A percentile compares a stretch with the other conserved stretches of the same genome.
Conservation (phyloP, 495 filamentous ascomycete genomes). For the Penicillium maclennaniae region DNA sequence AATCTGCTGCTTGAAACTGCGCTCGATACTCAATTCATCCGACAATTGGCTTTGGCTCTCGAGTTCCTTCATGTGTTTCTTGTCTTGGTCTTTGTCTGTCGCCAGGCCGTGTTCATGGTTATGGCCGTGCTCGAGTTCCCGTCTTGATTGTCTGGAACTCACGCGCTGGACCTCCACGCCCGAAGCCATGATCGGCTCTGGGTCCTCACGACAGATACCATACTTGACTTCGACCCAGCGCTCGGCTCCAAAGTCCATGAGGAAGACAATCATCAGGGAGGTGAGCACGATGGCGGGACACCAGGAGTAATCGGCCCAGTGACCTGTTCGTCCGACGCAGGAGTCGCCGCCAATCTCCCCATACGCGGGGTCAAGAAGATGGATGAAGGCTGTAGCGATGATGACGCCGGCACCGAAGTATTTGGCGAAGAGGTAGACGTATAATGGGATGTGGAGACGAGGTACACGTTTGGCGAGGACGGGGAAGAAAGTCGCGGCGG, state of each 20-base stretch:
- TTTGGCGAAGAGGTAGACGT: slow-evolving; percentile 68
- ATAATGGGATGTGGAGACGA: slow-evolving; percentile 56
- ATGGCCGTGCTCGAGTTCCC: neutral
- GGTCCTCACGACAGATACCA: slow-evolving; percentile 36
- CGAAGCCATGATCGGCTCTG: slow-evolving; percentile 23
- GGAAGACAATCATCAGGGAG: slow-evolving; percentile 35
- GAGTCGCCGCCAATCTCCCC: slow-evolving; percentile 46
- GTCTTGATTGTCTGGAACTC: neutral
- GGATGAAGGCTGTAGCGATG: slow-evolving; percentile 65
- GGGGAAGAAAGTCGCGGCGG: slow-evolving; percentile 56
- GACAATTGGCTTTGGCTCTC: slow-evolving; percentile 7
- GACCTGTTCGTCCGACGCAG: slow-evolving; percentile 53
- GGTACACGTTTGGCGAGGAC: slow-evolving; percentile 55
- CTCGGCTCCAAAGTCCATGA: slow-evolving; percentile 45
- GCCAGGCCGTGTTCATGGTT: neutral
- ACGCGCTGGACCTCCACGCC: slow-evolving; percentile 2
- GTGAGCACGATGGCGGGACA: slow-evolving; percentile 38
- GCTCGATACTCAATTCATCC: slow-evolving; percentile 10
- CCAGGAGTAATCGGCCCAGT: slow-evolving; percentile 47
- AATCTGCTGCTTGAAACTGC: slow-evolving; percentile 36
- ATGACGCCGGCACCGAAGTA: slow-evolving; percentile 73
- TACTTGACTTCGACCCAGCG: slow-evolving; percentile 52
- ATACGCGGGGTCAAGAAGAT: slow-evolving; percentile 54
- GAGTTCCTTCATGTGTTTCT: slow-evolving; percentile 13
- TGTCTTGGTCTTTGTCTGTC: neutral